A percentile compares a stretch with the other conserved stretches of the same genome.
Evolutionary conservation across 306 rosid genomes (phyloP).

Genomic region (Cicer chorassanicum): DNA sequence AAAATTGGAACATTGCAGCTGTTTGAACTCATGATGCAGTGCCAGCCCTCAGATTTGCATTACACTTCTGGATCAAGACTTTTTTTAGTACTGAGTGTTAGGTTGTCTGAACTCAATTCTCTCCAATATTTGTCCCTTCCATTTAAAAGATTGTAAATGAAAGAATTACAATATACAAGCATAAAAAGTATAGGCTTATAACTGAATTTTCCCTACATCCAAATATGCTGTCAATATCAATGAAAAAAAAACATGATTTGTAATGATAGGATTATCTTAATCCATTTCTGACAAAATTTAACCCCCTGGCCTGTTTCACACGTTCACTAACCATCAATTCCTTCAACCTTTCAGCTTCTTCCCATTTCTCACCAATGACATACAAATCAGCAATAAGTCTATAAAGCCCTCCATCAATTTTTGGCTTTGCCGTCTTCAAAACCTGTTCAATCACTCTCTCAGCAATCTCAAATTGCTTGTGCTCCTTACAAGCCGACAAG

Average conservation of each 20-base stretch:
- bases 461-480: slow-evolving; percentile 61
- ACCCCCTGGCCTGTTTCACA: slow-evolving; percentile 54
- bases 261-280: slow-evolving; percentile 25
- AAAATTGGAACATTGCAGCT: slow-evolving; percentile 16
- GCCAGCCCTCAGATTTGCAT: background rate
- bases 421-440: slow-evolving; percentile 51
- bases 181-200: slow-evolving; percentile 8
- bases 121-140: slow-evolving; percentile 11
- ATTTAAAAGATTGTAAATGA: slow-evolving; percentile 29
- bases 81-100: slow-evolving; percentile 9
- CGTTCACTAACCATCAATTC: slow-evolving; percentile 48
- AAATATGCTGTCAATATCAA: slow-evolving; percentile 19
- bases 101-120: slow-evolving; percentile 10
- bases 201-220: slow-evolving; percentile 26
- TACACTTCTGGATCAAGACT: slow-evolving; percentile 3
- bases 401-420: slow-evolving; percentile 58
- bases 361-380: slow-evolving; percentile 64
- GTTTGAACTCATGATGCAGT: slow-evolving; percentile 14
- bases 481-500: slow-evolving; percentile 68
- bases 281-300: slow-evolving; percentile 45
- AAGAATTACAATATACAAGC: slow-evolving; percentile 35
- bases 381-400: slow-evolving; percentile 59
- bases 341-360: slow-evolving; percentile 64
- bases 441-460: slow-evolving; percentile 60
- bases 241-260: background rate